These are phyloP conservation scores for Scheffersomyces stipitis DNA, from an alignment of 805 yeast genomes.

Conservation along the genomic window DNA sequence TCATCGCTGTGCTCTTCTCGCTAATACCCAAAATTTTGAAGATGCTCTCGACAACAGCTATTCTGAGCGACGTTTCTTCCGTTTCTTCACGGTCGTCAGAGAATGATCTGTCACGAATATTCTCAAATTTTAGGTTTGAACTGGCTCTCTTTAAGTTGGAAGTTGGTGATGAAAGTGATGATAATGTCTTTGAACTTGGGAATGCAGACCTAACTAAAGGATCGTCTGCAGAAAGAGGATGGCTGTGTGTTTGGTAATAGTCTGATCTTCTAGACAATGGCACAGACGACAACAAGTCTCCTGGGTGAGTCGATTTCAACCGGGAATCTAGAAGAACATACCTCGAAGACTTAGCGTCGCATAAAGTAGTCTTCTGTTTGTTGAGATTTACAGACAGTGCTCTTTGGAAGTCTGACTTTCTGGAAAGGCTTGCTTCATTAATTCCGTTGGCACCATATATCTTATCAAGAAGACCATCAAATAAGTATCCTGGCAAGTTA, in stretches of 20 bases:
- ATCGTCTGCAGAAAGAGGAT: constrained; percentile 3
- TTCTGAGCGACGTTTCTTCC: constrained; percentile 62
- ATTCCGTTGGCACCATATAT: constrained; percentile 17
- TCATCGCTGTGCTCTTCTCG: constrained; percentile 14
- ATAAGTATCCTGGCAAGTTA: constrained; percentile 56
- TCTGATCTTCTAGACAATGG: constrained; percentile 55
- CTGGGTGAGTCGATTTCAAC: constrained; percentile 65
- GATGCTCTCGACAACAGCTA: constrained; percentile 69
- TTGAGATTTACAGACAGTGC: not conserved
- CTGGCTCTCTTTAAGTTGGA: not conserved
- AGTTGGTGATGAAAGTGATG: not conserved
- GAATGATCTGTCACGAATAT: constrained; percentile 37
- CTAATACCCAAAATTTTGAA: constrained; percentile 66
- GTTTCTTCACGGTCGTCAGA: constrained; percentile 64
- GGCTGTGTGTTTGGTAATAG: constrained; percentile 20
- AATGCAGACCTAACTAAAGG: constrained; percentile 3
- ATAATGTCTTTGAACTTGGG: not conserved
- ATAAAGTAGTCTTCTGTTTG: not conserved
- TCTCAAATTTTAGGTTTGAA: constrained; percentile 3
- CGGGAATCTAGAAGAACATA: constrained; percentile 51
- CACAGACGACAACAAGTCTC: constrained; percentile 80
- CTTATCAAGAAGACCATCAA: constrained; percentile 53
- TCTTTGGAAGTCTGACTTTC: constrained; percentile 4
- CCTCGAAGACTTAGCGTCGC: constrained; percentile 23
- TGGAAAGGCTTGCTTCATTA: constrained; percentile 6